phyloP scores from a whole-genome alignment of 495 filamentous ascomycete genomes.

The Talaromyces adpressus region DNA sequence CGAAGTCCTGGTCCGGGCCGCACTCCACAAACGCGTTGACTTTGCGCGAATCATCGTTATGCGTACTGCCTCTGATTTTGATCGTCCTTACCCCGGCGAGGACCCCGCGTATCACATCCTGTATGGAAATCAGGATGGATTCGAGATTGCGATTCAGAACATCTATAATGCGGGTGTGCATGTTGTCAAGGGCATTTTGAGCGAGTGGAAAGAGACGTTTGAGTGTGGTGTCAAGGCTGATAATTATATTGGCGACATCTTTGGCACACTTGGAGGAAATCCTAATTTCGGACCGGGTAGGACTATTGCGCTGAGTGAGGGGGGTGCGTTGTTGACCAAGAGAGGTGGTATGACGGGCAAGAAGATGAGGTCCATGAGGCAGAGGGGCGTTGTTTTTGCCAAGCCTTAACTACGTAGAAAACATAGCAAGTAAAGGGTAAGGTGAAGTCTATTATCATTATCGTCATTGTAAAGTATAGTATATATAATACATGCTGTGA shows the following conservation, averaged over 20 bases:
- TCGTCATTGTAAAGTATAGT: constrained; percentile 2
- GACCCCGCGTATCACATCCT: constrained; percentile 50
- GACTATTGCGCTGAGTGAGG: not conserved
- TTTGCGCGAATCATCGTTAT: constrained; percentile 65
- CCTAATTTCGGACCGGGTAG: not conserved
- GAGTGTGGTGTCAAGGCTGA: constrained; percentile 47
- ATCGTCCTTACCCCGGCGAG: constrained; percentile 54
- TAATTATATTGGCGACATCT: constrained; percentile 71
- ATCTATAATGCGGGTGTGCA: constrained; percentile 61
- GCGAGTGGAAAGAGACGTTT: constrained; percentile 53
- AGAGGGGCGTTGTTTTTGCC: not conserved
- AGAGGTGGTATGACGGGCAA: not conserved
- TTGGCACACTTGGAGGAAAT: constrained; percentile 55
- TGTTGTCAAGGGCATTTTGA: constrained; percentile 60
- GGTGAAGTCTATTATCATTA: not conserved
- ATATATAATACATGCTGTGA: not conserved
- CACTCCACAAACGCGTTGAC: constrained; percentile 48
- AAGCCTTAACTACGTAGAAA: not conserved
- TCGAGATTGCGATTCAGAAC: constrained; percentile 52
- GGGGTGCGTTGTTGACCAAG: constrained; percentile 3
- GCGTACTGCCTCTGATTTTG: constrained; percentile 68
- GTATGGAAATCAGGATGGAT: constrained; percentile 51
- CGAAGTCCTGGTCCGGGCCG: constrained; percentile 57
- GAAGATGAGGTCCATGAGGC: not conserved
- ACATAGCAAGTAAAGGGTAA: not conserved